Evolutionary conservation across 139 green algal species (phyloP).

Genomic region (Closterium sp.): DNA sequence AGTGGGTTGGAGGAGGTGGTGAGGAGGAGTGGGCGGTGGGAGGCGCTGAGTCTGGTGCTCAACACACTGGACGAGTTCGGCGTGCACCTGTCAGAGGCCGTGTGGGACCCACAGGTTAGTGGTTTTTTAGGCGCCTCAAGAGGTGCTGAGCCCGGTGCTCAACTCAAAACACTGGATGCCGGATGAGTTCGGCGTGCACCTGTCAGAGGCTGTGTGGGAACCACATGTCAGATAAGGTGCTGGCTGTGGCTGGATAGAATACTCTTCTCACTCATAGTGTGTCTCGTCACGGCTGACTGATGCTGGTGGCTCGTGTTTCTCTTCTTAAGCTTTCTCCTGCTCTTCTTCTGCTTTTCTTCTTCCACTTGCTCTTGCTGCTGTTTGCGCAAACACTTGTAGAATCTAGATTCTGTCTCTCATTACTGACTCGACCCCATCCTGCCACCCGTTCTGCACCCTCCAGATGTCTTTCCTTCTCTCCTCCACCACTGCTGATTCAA

Average conservation of each 20-base stretch:
- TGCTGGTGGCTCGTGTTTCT: background rate
- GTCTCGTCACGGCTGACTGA: too few species aligned
- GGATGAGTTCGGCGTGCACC: slow-evolving; percentile 39
- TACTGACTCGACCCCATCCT: too few species aligned
- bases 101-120: slow-evolving; percentile 37
- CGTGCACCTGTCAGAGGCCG: slow-evolving; percentile 37
- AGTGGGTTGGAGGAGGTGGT: background rate
- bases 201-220: slow-evolving; percentile 36
- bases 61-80: slow-evolving; percentile 47
- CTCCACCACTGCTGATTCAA: background rate
- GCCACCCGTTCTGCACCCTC: background rate
- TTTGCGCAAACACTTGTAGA: too few species aligned
- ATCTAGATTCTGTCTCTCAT: too few species aligned
- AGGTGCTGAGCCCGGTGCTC: slow-evolving; percentile 40
- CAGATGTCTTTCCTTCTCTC: background rate
- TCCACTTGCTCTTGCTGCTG: too few species aligned
- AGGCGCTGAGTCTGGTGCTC: slow-evolving; percentile 41
- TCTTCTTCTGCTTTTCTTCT: too few species aligned
- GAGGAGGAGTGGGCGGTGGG: slow-evolving; percentile 15
- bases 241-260: too few species aligned
- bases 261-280: too few species aligned
- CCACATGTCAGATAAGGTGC: slow-evolving; percentile 39
- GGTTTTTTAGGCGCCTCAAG: background rate
- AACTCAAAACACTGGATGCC: slow-evolving; percentile 51
- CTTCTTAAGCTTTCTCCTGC: background rate